Base-by-base conservation (phyloP, 1,284 basidiomycete genomes). In the Gymnopus androsaceus region DNA sequence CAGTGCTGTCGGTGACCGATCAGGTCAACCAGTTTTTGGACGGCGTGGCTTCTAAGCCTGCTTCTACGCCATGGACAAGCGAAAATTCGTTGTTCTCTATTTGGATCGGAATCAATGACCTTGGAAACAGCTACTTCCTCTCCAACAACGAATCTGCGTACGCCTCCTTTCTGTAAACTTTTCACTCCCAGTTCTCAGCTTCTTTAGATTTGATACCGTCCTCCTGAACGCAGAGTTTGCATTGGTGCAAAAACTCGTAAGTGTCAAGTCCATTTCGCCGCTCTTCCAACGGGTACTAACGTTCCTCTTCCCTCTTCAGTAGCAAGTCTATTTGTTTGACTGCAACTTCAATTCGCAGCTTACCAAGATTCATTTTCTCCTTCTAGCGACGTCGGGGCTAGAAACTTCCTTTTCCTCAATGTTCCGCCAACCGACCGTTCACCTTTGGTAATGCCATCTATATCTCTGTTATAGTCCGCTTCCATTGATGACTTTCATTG, bases 31-130 rank as follows among this genome's bases (percentile, higher is more conserved):
- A 80, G 55, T 84, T 83, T 65, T 64, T 84, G 49, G 67, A 46
- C 25, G 67, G 69, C 4, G 75, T 72, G 7, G 78, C 71, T 4
- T 72, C 54, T 28, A 79, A 78, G 65, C 79, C 82, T 1, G 68
- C 73, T 4, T 68, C 67, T 8, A 73, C 78, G 11, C 79, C 80
- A 1, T 84, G 83, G 83, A 80, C 77, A 21, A 76, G 76, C 54
- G 61, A 59, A 5, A 79, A 82, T 59, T 57, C 82, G 30, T 61
- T 85, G 53, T 84, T 85, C 67, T 81, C 81, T 1, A 71, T 84
- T 37, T 85, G 75, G 75, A 84, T 85, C 53, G 83, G 83, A 0
- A 80, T 84, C 60, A 85, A 85, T 62, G 83, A 84, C 63, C 79
- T 85, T 44, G 82, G 81, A 9, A 79, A 80, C 61, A 81, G 75